Evolutionary conservation across 2,329 filamentous ascomycete species (phyloP).

Genomic region (Penicillium sp.): DNA sequence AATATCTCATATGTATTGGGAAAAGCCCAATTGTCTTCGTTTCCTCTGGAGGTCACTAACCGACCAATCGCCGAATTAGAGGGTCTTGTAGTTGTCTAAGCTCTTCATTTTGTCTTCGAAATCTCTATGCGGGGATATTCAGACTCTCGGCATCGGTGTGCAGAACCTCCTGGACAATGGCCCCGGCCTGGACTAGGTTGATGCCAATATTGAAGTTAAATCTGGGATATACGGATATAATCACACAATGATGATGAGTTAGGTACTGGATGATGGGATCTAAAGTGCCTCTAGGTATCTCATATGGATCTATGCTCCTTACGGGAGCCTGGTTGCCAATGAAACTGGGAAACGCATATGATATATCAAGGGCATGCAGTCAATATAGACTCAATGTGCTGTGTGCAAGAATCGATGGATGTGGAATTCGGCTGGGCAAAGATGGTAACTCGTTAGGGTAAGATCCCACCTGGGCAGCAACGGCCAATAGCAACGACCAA

Average conservation of each 20-base stretch:
- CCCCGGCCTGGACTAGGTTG: not conserved
- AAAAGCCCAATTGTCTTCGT: not conserved
- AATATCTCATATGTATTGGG: no score
- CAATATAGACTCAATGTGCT: no score
- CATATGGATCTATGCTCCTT: not conserved
- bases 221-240: no score
- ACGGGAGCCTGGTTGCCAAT: not conserved
- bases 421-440: no score
- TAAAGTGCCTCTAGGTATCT: not conserved
- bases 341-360: not conserved
- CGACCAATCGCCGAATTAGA: not conserved
- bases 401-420: no score
- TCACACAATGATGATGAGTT: no score
- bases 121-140: not conserved
- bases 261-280: no score
- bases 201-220: no score
- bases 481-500: no score
- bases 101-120: not conserved
- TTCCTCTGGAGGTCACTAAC: not conserved
- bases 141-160: no score
- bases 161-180: not conserved
- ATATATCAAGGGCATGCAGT: no score
- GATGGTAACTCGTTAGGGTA: no score
- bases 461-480: not conserved
- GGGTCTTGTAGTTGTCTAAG: not conserved